Base-by-base conservation (phyloP, 2,329 filamentous ascomycete genomes). In the Aspergillus nomiae region DNA sequence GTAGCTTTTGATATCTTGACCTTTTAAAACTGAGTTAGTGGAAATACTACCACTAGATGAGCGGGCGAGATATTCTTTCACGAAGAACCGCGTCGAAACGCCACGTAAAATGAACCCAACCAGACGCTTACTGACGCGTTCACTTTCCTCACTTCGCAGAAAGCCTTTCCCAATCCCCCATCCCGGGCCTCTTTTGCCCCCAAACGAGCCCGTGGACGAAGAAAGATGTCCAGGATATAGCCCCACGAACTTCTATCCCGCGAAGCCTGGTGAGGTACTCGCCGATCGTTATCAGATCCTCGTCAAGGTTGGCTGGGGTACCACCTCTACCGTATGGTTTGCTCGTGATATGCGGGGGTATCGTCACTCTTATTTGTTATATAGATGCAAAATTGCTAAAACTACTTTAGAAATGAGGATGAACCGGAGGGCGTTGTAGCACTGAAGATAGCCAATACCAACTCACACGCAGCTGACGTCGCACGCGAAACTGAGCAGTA, bases 101-200 rank as follows among this genome's bases (percentile, higher is more conserved):
- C 19, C 1, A 43, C 38, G 16, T 19, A 21, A 43, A 43, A 43
- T 43, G 38, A n/a, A 43, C n/a, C 2, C n/a, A n/a, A 3, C n/a
- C 6, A 43, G 38, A 43, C 38, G 38, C 12, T 19, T 16, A 43
- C 16, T 43, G 38, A 43, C 16, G 16, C 38, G 38, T 43, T 43
- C 38, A 79, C 71, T 83, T 16, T 78, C 78, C 24, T 62, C 68
- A 10, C 56, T 74, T 67, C 66, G 72, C 65, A 73, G 68, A 63
- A 72, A 69, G 65, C 69, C 67, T 2, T 69, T 74, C 62, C 36
- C 66, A 21, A 65, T 70, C 12, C 65, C 73, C 66, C 63, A 69
- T 67, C 59, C 63, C 0, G 70, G 67, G 30, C 64, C 71, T 55
- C 63, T 34, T 64, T 66, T 73, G 68, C 62, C 69, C 4, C 68